Conservation (phyloP, 371 early-diverging fungal species). For the Mortierella polycephala region DNA sequence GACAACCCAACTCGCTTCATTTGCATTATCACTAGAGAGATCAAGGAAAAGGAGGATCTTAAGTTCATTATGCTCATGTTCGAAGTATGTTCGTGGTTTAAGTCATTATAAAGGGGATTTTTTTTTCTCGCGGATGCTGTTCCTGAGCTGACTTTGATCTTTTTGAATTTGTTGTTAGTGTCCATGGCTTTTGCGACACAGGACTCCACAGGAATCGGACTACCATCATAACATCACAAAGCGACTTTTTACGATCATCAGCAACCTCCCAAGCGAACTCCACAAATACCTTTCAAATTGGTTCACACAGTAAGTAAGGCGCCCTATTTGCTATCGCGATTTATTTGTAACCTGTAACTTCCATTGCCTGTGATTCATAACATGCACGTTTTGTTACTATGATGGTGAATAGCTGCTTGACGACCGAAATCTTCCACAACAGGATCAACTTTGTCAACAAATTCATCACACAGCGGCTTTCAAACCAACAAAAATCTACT, state of each 20-base stretch:
- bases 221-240: conserved; percentile 79
- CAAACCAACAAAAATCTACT: conserved; percentile 61
- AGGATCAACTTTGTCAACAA: conserved; percentile 83
- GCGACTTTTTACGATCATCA: conserved; percentile 78
- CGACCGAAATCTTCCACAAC: conserved; percentile 69
- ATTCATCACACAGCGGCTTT: conserved; percentile 83
- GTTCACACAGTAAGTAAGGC: conserved; percentile 69
- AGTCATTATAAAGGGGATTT: not conserved
- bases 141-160: not conserved
- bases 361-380: too few species aligned
- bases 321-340: not conserved
- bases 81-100: conserved; percentile 64
- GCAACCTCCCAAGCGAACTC: conserved; percentile 78
- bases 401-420: conserved; percentile 57
- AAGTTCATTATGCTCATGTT: conserved; percentile 85
- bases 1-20: not conserved
- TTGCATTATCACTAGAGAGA: conserved; percentile 26
- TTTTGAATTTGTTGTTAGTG: conserved; percentile 56
- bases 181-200: conserved; percentile 74
- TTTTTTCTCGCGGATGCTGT: not conserved
- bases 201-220: conserved; percentile 72
- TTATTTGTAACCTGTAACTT: not conserved
- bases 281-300: conserved; percentile 83
- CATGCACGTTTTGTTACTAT: too few species aligned
- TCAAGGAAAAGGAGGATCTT: conserved; percentile 70